phyloP scores from a whole-genome alignment of 2,329 filamentous ascomycete genomes.

The Seiridium cupressi region DNA sequence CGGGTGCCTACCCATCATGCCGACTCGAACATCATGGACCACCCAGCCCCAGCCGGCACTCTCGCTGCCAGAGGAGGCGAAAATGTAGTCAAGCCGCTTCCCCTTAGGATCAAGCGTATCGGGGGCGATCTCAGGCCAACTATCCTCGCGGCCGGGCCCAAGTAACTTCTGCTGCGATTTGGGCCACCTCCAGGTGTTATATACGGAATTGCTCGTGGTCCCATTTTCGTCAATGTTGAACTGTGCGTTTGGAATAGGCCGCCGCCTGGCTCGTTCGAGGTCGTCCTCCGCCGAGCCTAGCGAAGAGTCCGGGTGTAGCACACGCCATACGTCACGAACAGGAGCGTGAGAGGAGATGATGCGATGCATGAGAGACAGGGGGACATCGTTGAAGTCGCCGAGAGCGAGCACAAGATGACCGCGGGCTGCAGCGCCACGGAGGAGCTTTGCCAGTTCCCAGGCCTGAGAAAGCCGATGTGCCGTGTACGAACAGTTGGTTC shows the following conservation, averaged over 20 bases:
- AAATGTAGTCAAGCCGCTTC: slow-evolving; percentile 95
- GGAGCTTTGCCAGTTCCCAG: slow-evolving; percentile 90
- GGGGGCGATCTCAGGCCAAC: slow-evolving; percentile 59
- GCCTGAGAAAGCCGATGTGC: slow-evolving; percentile 90
- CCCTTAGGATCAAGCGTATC: slow-evolving; percentile 68
- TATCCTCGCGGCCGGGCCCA: slow-evolving; percentile 51
- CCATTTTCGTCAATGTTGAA: slow-evolving; percentile 81
- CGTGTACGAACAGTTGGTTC: slow-evolving; percentile 79
- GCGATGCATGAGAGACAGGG: slow-evolving; percentile 77
- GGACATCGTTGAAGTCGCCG: slow-evolving; percentile 98
- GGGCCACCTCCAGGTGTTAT: slow-evolving; percentile 94
- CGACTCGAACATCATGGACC: slow-evolving; percentile 68
- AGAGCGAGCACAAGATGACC: slow-evolving; percentile 83
- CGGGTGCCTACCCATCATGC: slow-evolving; percentile 80
- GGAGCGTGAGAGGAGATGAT: slow-evolving; percentile 77
- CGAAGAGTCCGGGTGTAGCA: slow-evolving; percentile 80
- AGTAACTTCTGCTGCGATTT: slow-evolving; percentile 67
- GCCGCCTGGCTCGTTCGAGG: slow-evolving; percentile 63
- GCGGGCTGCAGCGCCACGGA: slow-evolving; percentile 75
- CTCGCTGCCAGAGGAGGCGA: slow-evolving; percentile 61
- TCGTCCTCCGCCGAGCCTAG: slow-evolving; percentile 69
- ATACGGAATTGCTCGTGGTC: slow-evolving; percentile 78
- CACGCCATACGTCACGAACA: slow-evolving; percentile 81
- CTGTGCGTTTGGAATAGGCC: slow-evolving; percentile 70
- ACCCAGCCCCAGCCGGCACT: slow-evolving; percentile 53